Evolutionary conservation across 2,329 filamentous ascomycete species (phyloP).

Genomic region (Exutisphaerella laricina): DNA sequence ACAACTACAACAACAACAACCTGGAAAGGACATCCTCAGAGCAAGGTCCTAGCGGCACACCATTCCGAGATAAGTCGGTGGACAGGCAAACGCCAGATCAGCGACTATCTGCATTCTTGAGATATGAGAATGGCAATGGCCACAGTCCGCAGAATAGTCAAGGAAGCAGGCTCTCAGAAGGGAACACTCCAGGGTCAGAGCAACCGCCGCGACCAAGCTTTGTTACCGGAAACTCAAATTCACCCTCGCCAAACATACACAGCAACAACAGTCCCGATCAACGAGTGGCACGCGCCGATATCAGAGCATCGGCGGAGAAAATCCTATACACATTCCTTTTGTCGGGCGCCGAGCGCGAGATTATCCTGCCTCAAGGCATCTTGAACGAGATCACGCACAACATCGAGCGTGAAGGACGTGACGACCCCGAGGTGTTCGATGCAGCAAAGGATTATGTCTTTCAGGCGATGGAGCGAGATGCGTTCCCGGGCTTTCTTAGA

Average conservation of each 20-base stretch:
- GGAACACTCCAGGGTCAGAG: constrained; percentile 35
- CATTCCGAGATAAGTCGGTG: constrained; percentile 40
- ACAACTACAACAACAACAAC: constrained; percentile 45
- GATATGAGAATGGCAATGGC: constrained; percentile 40
- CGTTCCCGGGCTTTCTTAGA: constrained; percentile 93
- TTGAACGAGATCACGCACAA: constrained; percentile 77
- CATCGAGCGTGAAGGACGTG: constrained; percentile 85
- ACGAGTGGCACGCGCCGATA: constrained; percentile 80
- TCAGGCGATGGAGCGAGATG: constrained; percentile 98
- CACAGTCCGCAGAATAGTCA: constrained; percentile 47
- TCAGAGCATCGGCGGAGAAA: constrained; percentile 90
- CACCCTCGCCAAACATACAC: constrained; percentile 37
- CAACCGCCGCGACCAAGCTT: constrained; percentile 53
- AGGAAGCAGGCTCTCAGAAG: constrained; percentile 30
- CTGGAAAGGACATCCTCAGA: constrained; percentile 43
- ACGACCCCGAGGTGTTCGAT: constrained; percentile 96
- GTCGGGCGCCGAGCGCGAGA: constrained; percentile 92
- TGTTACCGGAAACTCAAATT: constrained; percentile 49
- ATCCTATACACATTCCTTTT: constrained; percentile 97
- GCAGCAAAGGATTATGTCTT: constrained; percentile 98
- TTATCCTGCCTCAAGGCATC: constrained; percentile 83
- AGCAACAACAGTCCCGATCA: constrained; percentile 80
- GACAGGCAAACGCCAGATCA: constrained; percentile 65
- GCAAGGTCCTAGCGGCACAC: constrained; percentile 31
- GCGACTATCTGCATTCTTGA: constrained; percentile 80